phyloP scores from a whole-genome alignment of 768 basidiomycete species.

The Suillus discolor region DNA sequence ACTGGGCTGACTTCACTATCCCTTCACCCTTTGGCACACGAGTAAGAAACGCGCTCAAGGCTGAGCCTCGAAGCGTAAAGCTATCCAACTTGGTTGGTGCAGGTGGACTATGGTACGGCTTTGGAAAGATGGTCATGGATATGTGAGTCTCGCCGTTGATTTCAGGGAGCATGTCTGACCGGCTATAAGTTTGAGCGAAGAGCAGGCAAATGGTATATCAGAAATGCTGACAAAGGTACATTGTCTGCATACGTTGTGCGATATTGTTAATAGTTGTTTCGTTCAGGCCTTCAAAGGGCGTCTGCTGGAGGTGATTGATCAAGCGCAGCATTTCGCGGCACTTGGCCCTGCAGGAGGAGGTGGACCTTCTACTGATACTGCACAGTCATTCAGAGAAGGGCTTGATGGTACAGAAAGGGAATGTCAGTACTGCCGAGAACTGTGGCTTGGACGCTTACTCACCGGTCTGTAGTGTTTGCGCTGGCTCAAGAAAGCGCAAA shows the following conservation, averaged over 20 bases:
- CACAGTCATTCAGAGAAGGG: constrained; percentile 85
- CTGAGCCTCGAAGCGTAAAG: constrained; percentile 84
- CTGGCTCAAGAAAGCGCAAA: constrained; percentile 83
- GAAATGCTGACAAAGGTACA: constrained; percentile 67
- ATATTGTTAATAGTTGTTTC: constrained; percentile 12
- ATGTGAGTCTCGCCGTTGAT: constrained; percentile 51
- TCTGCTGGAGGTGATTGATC: constrained; percentile 78
- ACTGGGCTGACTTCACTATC: constrained; percentile 88
- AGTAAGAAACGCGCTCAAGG: constrained; percentile 86
- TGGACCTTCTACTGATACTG: constrained; percentile 55
- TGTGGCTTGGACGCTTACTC: constrained; percentile 10
- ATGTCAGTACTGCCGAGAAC: constrained; percentile 50
- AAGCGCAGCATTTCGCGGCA: constrained; percentile 86
- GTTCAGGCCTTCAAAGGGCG: constrained; percentile 75
- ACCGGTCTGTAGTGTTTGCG: constrained; percentile 64
- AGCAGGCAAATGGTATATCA: constrained; percentile 71
- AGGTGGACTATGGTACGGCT: constrained; percentile 90
- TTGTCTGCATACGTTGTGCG: constrained; percentile 13
- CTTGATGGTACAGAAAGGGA: constrained; percentile 93
- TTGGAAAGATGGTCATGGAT: constrained; percentile 83
- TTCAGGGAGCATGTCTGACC: constrained; percentile 6
- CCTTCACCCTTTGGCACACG: constrained; percentile 75
- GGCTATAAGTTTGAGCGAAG: constrained; percentile 67
- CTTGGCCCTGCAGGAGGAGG: constrained; percentile 60
- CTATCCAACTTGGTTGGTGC: constrained; percentile 83